These are phyloP conservation scores for Wickerhamomyces sydowiorum DNA, from an alignment of 805 yeast genomes.

Conservation along the genomic window DNA sequence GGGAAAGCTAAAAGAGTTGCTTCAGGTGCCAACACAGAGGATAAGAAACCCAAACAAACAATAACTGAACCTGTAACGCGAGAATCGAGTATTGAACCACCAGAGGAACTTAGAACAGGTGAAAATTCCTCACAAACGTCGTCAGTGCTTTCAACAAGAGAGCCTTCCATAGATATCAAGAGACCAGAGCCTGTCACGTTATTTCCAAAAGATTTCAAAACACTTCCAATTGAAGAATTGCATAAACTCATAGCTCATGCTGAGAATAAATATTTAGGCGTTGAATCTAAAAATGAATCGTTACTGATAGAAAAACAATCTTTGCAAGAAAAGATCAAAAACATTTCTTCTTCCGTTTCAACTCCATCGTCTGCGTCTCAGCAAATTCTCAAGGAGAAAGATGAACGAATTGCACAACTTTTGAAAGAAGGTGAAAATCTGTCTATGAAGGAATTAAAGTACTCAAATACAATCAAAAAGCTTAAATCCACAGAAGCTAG, in stretches of 20 bases:
- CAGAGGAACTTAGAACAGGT: not conserved
- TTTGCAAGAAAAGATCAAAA: slow-evolving; percentile 16
- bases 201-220: slow-evolving; percentile 9
- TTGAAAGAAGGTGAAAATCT: slow-evolving; percentile 72
- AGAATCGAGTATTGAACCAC: not conserved
- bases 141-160: not conserved
- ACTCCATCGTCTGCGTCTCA: slow-evolving; percentile 10
- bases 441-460: slow-evolving; percentile 63
- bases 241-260: slow-evolving; percentile 10
- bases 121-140: not conserved
- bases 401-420: slow-evolving; percentile 57
- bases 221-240: slow-evolving; percentile 11
- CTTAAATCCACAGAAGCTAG: slow-evolving; percentile 42
- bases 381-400: slow-evolving; percentile 33
- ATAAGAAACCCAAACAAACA: not conserved
- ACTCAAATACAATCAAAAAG: slow-evolving; percentile 60
- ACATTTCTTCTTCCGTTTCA: slow-evolving; percentile 2
- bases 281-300: slow-evolving; percentile 12
- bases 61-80: slow-evolving; percentile 1
- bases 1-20: slow-evolving; percentile 21
- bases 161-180: slow-evolving; percentile 4
- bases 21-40: not conserved
- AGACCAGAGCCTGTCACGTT: slow-evolving; percentile 2
- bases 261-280: slow-evolving; percentile 5
- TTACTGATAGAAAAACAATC: slow-evolving; percentile 17